Percentiles rank a stretch among this genome's conserved stretches.
Conservation (phyloP, 2,329 filamentous ascomycete genomes). For the Lachnellula arida region DNA sequence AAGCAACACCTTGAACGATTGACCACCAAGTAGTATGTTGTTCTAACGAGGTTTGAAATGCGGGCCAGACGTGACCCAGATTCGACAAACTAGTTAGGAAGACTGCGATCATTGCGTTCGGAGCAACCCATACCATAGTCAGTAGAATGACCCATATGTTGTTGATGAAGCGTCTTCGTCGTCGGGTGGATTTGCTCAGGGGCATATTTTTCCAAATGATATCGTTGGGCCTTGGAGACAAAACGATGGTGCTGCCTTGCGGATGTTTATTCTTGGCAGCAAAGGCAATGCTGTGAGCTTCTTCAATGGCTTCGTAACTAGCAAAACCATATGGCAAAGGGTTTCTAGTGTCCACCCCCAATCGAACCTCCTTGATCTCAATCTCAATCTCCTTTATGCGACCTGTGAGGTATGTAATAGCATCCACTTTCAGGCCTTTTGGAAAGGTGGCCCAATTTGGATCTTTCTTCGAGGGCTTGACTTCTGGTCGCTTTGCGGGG, state of each 20-base stretch:
- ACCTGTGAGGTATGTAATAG: slow-evolving; percentile 86
- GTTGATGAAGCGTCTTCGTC: slow-evolving; percentile 71
- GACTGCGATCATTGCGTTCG: slow-evolving; percentile 90
- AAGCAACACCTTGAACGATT: slow-evolving; percentile 84
- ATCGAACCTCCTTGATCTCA: slow-evolving; percentile 78
- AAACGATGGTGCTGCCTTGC: slow-evolving; percentile 66
- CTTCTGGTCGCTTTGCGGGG: slow-evolving; percentile 70
- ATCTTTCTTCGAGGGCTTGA: slow-evolving; percentile 77
- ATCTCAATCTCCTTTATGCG: slow-evolving; percentile 78
- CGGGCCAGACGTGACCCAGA: slow-evolving; percentile 72
- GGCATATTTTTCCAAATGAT: slow-evolving; percentile 95
- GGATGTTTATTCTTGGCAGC: slow-evolving; percentile 75
- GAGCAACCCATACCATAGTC: slow-evolving; percentile 81
- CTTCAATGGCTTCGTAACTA: slow-evolving; percentile 82
- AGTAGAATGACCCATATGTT: slow-evolving; percentile 78
- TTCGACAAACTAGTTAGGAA: slow-evolving; percentile 86
- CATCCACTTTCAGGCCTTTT: slow-evolving; percentile 74
- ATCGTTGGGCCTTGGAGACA: slow-evolving; percentile 84
- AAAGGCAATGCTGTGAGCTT: slow-evolving; percentile 85
- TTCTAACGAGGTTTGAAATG: slow-evolving; percentile 62
- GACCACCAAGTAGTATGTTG: slow-evolving; percentile 68
- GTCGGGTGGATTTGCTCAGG: slow-evolving; percentile 62
- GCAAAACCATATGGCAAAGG: slow-evolving; percentile 92
- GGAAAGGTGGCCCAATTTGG: slow-evolving; percentile 59
- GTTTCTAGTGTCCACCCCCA: slow-evolving; percentile 78